These are phyloP conservation scores for Babesia bovis DNA, from an alignment of 169 alveolate genomes.

Conservation along the genomic window DNA sequence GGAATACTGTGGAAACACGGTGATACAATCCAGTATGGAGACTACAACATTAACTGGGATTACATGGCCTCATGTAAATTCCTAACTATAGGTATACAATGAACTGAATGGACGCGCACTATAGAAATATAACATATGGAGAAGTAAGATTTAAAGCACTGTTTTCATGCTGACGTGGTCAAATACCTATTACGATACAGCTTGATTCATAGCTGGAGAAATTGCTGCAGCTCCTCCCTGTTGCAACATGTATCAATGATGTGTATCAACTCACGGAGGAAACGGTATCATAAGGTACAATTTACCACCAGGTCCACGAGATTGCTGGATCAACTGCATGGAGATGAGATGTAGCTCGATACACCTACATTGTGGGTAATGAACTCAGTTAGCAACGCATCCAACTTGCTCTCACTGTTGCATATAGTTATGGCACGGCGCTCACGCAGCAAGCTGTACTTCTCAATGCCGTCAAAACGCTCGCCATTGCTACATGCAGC, in stretches of 20 bases:
- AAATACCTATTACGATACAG: no score
- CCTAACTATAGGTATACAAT: no score
- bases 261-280: conserved; percentile 29
- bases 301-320: conserved; percentile 64
- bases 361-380: conserved; percentile 58
- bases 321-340: conserved; percentile 52
- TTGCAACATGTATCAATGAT: not conserved
- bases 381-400: conserved; percentile 61
- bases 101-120: no score
- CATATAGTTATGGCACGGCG: conserved; percentile 65
- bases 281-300: conserved; percentile 58
- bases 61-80: no score
- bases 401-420: conserved; percentile 65
- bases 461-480: conserved; percentile 55
- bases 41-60: no score
- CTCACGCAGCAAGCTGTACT: conserved; percentile 51
- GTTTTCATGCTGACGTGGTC: no score
- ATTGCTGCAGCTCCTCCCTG: conserved; percentile 53
- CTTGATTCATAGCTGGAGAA: conserved; percentile 14
- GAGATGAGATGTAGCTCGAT: not conserved
- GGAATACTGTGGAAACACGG: no score
- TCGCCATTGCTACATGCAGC: conserved; percentile 1
- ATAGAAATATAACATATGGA: no score
- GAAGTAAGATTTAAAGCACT: no score
- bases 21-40: no score